Evolutionary conservation across 192 early-diverging fungal species (phyloP), one percentile per base, ranked within the genome.

Genomic region (Rhizophlyctis rosea): DNA sequence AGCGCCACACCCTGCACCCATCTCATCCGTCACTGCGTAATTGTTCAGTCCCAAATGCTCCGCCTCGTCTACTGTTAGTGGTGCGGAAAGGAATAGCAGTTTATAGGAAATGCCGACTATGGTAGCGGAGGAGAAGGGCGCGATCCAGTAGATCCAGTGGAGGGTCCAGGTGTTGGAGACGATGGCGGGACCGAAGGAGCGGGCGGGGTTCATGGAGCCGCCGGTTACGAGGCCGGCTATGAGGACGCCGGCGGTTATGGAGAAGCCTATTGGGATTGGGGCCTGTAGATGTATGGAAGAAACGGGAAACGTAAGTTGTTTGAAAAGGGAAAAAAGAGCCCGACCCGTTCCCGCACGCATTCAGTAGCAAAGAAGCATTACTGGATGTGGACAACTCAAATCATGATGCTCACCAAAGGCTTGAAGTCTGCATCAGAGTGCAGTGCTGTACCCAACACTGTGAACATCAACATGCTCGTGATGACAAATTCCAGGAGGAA

Each of bases 251-350:
- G 39, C 33, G 16, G 34, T 30, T 25, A 64, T 33, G 25, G 62
- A 30, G 39, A 64, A 64, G 2, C 62, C 62, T 24, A 64, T 64
- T 3, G 62, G 62, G 24, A 64, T 57, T n/a, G 62, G 62, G 21
- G 62, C 62, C n/a, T n/a, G n/a, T n/a, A n/a, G n/a, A n/a, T n/a
- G n/a, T n/a, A n/a, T n/a, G n/a, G n/a, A n/a, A n/a, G n/a, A n/a
- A 13, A 13, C 39, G 39, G 39, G 39, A 52, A 52, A 16, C 50
- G 27, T 14, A 52, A 52, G 27, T n/a, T n/a, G n/a, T n/a, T n/a
- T n/a, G n/a, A n/a, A n/a, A n/a, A n/a, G n/a, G n/a, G n/a, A n/a
- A n/a, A n/a, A n/a, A n/a, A n/a, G n/a, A n/a, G n/a, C n/a, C n/a
- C n/a, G n/a, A n/a, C n/a, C n/a, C n/a, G n/a, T n/a, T n/a, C n/a